Conservation (phyloP, 371 early-diverging fungal genomes). For the Syncephalis plumigaleata region DNA sequence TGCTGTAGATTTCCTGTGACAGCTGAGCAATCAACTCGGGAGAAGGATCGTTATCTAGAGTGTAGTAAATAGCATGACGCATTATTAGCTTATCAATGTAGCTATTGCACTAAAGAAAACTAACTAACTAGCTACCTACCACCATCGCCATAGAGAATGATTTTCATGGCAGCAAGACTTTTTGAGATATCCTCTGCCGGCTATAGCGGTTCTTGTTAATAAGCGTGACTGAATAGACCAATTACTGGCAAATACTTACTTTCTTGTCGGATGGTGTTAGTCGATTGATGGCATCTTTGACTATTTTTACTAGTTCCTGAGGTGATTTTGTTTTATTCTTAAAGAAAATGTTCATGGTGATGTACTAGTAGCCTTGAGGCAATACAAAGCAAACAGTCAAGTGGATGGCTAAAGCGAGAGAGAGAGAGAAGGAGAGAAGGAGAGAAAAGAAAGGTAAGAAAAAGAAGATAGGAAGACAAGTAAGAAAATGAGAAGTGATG, state of each 20-base stretch:
- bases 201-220: constrained; percentile 23
- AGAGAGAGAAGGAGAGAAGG: no score
- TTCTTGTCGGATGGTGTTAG: constrained; percentile 49
- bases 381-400: no score
- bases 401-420: no score
- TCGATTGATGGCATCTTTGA: constrained; percentile 61
- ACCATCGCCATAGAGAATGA: constrained; percentile 82
- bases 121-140: constrained; percentile 32
- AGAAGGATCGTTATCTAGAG: constrained; percentile 64
- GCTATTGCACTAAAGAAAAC: no score
- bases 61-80: not conserved
- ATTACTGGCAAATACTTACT: constrained; percentile 13
- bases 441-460: no score
- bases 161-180: constrained; percentile 77
- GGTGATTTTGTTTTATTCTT: constrained; percentile 77
- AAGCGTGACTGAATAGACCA: not conserved
- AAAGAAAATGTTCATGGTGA: constrained; percentile 71
- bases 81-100: not conserved
- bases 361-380: not conserved
- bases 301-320: constrained; percentile 67
- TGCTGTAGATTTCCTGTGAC: constrained; percentile 84
- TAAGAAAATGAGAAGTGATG: not conserved
- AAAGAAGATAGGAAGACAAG: not conserved
- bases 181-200: constrained; percentile 90
- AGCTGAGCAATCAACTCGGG: constrained; percentile 87